Evolutionary conservation across 306 rosid genomes (phyloP), one percentile per base, ranked within the genome.

Genomic region (Prunus fruticosa): DNA sequence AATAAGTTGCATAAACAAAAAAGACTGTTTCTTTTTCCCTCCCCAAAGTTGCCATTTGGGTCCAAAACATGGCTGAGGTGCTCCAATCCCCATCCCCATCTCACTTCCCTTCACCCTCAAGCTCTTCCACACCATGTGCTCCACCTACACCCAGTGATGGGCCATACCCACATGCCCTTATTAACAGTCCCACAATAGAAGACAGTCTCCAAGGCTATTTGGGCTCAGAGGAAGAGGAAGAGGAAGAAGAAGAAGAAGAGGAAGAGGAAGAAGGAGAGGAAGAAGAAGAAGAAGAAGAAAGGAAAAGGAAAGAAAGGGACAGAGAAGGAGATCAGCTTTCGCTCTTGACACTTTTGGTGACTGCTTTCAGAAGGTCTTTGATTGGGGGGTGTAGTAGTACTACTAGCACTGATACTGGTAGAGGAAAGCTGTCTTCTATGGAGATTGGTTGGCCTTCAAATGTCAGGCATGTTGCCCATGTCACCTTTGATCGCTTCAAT

Each of bases 361-460:
- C 89, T 71, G 97, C 93, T 72, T 86, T 92, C 72, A 69, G 97
- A 80, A 92, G 87, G 85, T 96, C 99, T 86, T 84, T 89, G 82
- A 89, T 92, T 84, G 92, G 90, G 23, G 92, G 90, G 12, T 92
- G 96, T 80, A 88, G 89, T 54, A 80, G 27, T 60, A 78, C 58
- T 32, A 6, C 57, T 72, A 56, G 67, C 3, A 71, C 28, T 46
- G 69, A 38, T 22, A 64, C 84, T 19, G 82, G 61, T 0, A 58
- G 60, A n/a, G 79, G 80, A 12, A 78, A 82, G 74, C 78, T 90
- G 13, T 84, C 91, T 73, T 82, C 97, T 1, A 95, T 92, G 98
- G 97, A 95, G 83, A 95, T 95, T 91, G 97, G 99, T 0, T 92
- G 93, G 93, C 99, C 98, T 82, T 89, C 96, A 1, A 83, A 95